phyloP scores from a whole-genome alignment of 225 moss, liverwort and hornwort genomes.

The Ulota crispa region DNA sequence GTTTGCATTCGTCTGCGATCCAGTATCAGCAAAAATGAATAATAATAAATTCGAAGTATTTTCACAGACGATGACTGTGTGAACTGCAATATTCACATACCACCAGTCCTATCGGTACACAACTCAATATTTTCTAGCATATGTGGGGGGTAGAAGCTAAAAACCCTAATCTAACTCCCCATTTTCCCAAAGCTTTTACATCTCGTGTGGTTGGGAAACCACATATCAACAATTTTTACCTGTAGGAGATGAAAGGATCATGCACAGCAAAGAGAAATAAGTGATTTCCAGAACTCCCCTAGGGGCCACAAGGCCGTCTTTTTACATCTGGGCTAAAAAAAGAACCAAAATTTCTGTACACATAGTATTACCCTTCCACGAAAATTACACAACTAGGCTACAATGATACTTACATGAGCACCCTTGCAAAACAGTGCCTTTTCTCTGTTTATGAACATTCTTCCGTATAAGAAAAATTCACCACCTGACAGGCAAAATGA shows the following conservation, averaged over 20 bases:
- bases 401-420: constrained; percentile 21
- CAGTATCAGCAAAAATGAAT: constrained; percentile 1
- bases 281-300: background rate
- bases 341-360: constrained; percentile 9
- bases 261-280: background rate
- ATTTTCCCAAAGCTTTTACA: background rate
- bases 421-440: constrained; percentile 1
- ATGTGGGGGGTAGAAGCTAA: background rate
- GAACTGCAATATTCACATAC: constrained; percentile 23
- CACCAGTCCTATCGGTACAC: background rate
- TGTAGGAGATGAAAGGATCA: constrained; percentile 4
- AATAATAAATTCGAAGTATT: background rate
- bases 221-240: constrained; percentile 24
- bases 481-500: background rate
- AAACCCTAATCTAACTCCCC: background rate
- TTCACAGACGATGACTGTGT: constrained; percentile 9
- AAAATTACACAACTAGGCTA: constrained; percentile 12
- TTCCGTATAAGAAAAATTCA: constrained; percentile 21
- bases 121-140: background rate
- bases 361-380: constrained; percentile 1
- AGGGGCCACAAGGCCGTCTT: background rate
- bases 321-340: background rate
- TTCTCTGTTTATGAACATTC: constrained; percentile 29
- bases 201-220: constrained; percentile 14
- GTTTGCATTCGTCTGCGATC: background rate